These are phyloP conservation scores for Cryphonectria nitschkei DNA, from an alignment of 2,329 filamentous ascomycete species.

Conservation along the genomic window DNA sequence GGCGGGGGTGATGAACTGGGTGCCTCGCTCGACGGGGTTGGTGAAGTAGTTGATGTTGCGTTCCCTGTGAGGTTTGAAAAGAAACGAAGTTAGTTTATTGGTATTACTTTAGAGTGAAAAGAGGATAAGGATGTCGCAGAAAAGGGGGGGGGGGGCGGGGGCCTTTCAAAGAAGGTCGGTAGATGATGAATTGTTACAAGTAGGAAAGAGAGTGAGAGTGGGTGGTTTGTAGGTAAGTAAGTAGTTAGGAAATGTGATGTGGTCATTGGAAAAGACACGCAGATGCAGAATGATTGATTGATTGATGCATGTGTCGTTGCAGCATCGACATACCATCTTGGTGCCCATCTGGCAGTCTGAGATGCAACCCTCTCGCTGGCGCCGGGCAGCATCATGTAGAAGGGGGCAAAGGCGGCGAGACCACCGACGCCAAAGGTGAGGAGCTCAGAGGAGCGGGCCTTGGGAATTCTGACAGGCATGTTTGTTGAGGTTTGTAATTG, in stretches of 20 bases:
- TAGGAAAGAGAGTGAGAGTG: too few species aligned
- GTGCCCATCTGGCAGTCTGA: constrained; percentile 62
- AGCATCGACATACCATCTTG: constrained; percentile 48
- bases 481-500: constrained; percentile 28
- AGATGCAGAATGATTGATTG: too few species aligned
- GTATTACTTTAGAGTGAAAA: background rate
- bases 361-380: constrained; percentile 57
- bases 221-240: too few species aligned
- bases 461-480: constrained; percentile 58
- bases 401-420: constrained; percentile 56
- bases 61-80: constrained; percentile 38
- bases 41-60: constrained; percentile 58
- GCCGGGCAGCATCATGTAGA: constrained; percentile 61
- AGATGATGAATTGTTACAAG: too few species aligned
- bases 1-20: constrained; percentile 54
- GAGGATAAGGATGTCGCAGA: too few species aligned
- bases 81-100: background rate
- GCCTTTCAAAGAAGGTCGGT: too few species aligned
- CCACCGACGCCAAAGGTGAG: constrained; percentile 59
- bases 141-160: too few species aligned
- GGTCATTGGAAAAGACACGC: too few species aligned
- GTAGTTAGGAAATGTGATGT: too few species aligned
- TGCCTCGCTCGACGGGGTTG: constrained; percentile 49
- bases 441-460: constrained; percentile 52
- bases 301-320: too few species aligned